Percentiles rank a stretch among this genome's conserved stretches.
phyloP scores from a whole-genome alignment of 164 flowering plant genomes.

The Litsea cubeba region DNA sequence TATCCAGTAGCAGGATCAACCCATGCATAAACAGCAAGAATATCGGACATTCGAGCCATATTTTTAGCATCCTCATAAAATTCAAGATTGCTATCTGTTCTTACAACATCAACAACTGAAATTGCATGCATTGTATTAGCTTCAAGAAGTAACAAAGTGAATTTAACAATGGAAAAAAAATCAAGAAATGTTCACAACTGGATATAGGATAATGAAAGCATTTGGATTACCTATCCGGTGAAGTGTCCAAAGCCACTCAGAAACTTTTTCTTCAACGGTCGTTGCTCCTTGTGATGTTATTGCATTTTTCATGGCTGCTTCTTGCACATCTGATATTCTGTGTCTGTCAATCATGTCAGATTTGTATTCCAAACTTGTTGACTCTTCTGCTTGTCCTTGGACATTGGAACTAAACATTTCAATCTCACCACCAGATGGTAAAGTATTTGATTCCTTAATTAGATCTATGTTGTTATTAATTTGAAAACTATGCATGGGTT shows the following conservation, averaged over 20 bases:
- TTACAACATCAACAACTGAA: slow-evolving; percentile 88
- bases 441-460: slow-evolving; percentile 47
- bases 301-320: slow-evolving; percentile 25
- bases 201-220: not conserved
- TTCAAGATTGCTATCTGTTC: slow-evolving; percentile 92
- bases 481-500: slow-evolving; percentile 65
- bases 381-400: slow-evolving; percentile 20
- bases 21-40: slow-evolving; percentile 96
- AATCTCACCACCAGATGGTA: slow-evolving; percentile 35
- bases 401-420: slow-evolving; percentile 28
- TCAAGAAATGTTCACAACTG: not conserved
- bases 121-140: slow-evolving; percentile 11
- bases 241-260: slow-evolving; percentile 97
- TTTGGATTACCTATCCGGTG: slow-evolving; percentile 70
- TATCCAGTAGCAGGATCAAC: slow-evolving; percentile 93
- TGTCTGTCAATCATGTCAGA: slow-evolving; percentile 32
- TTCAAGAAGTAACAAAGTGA: slow-evolving; percentile 1
- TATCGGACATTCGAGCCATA: slow-evolving; percentile 91
- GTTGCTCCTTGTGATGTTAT: slow-evolving; percentile 28
- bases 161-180: not conserved
- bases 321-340: slow-evolving; percentile 55
- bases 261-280: slow-evolving; percentile 53
- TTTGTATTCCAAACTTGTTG: slow-evolving; percentile 23
- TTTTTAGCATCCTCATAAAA: slow-evolving; percentile 72
- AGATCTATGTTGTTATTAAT: slow-evolving; percentile 66